Base-by-base conservation (phyloP, 306 rosid species). In the barrel medic (Medicago truncatula) region DNA sequence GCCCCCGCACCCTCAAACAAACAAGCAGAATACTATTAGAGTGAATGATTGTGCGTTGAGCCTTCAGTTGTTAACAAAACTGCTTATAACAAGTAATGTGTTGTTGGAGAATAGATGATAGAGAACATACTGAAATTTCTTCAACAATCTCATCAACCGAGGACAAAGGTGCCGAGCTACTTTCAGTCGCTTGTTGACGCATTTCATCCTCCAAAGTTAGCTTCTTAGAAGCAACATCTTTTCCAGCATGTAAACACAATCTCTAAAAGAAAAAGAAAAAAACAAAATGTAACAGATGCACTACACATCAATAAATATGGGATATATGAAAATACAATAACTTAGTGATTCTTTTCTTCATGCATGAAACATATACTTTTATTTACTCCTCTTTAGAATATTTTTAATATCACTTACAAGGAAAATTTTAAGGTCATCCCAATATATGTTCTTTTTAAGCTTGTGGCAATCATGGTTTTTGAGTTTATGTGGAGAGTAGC, bases 111-210 rank as follows among this genome's bases (percentile, higher is more conserved):
- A 71, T 31, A 31, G 65, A 59, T 69, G 40, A 34, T 21, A 58
- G 71, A 67, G 71, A 82, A 82, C 96, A 76, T 60, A 93, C 98
- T 65, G 91, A 83, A 78, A 91, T 87, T 56, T 90, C 97, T 82
- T 76, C 86, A 76, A 62, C 75, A 64, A 91, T 86, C 81, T 91
- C 98, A 60, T 87, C 92, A 76, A 81, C 89, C 57, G 86, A 85
- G 70, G 93, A 86, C 40, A 82, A 81, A 76, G 84, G 66, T 46
- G 91, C 75, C 31, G 86, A 79, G 52, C 28, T 85, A 77, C 87
- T 87, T 80, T 83, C 93, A 13, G 85, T 88, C 62, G 67, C 86
- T 74, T 49, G 69, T 28, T 81, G 76, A 52, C 65, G 71, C 84
- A 50, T 74, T 54, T 71, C 85, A 56, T 87, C 92, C 64, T 79